Evolutionary conservation across 2,329 filamentous ascomycete genomes (phyloP).

Genomic region (Diaporthe sp.): DNA sequence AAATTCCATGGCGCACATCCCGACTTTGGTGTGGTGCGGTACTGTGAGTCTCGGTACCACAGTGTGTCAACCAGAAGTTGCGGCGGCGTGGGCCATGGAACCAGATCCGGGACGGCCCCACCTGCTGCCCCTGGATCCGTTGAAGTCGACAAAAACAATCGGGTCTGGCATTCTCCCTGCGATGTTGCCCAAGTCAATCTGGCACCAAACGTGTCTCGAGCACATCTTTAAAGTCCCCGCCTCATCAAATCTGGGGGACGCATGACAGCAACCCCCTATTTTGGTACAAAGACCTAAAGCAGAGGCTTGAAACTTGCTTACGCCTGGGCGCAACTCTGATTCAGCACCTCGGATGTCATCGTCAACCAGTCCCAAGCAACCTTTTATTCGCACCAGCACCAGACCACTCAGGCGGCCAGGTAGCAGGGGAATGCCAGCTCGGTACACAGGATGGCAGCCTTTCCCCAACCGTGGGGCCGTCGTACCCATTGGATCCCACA

Average conservation of each 20-base stretch:
- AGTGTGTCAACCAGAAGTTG: background rate
- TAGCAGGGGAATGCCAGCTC: slow-evolving; percentile 5
- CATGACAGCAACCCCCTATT: slow-evolving; percentile 1
- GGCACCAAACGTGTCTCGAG: slow-evolving; percentile 9
- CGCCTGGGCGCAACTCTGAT: slow-evolving; percentile 14
- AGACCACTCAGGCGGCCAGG: background rate
- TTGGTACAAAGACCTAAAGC: background rate
- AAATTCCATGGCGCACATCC: background rate
- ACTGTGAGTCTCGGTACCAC: background rate
- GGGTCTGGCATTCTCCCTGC: background rate
- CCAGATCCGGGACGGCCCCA: background rate
- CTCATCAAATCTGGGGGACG: background rate
- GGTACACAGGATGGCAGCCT: background rate
- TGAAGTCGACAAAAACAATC: background rate
- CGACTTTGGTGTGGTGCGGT: background rate
- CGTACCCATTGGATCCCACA: background rate
- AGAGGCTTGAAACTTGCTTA: slow-evolving; percentile 4
- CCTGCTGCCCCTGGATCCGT: background rate
- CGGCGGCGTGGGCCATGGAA: background rate
- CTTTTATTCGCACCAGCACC: background rate
- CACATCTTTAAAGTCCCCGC: background rate
- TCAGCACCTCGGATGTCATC: background rate
- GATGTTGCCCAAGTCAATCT: slow-evolving; percentile 12
- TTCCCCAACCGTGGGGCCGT: background rate
- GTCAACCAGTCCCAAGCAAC: background rate